Evolutionary conservation across 345 rosid genomes (phyloP), one percentile per base, ranked within the genome.

Genomic region (Firmiana major): DNA sequence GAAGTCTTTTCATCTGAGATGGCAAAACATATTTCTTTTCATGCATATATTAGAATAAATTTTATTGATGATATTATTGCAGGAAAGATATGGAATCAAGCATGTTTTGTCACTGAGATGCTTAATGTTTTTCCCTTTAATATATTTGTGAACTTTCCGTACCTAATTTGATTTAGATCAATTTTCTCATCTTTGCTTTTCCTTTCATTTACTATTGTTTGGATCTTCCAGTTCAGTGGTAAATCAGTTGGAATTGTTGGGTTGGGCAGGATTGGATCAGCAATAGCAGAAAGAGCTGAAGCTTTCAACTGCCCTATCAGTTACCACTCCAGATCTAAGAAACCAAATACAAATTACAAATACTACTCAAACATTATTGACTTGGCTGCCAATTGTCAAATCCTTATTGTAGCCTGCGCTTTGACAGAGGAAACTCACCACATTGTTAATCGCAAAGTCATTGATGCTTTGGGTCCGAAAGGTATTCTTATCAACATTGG

Each of bases 401-500:
- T 89, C 83, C 87, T 90, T 5, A 58, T 88, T 12, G 91, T 88
- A 45, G 89, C 96, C 4, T 91, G 93, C 42, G 81, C 91, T 53
- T 77, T 88, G 54, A 86, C 86, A 1, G 81, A 82, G 9, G 40
- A 38, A 38, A 38, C 40, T 12, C 82, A 12, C 62, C 91, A 83
- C 76, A 86, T 88, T 22, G 46, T 90, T 54, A 70, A 85, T 53
- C 83, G 77, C 3, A 78, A 75, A 46, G 92, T 87, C 74, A 81
- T 90, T 9, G 83, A 91, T 28, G 92, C 93, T 4, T 72, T 91
- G 69, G 93, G 97, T 59, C 92, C 89, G 3, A 76, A 83, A 19
- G 93, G 96, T 10, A 70, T 91, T 71, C 86, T 91, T 46, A 84
- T 91, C 79, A 90, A 91, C 79, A 84, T 91, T 5, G 92, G 89